Base-by-base conservation (phyloP, 371 early-diverging fungal species). In the Conidiobolus incongruus region DNA sequence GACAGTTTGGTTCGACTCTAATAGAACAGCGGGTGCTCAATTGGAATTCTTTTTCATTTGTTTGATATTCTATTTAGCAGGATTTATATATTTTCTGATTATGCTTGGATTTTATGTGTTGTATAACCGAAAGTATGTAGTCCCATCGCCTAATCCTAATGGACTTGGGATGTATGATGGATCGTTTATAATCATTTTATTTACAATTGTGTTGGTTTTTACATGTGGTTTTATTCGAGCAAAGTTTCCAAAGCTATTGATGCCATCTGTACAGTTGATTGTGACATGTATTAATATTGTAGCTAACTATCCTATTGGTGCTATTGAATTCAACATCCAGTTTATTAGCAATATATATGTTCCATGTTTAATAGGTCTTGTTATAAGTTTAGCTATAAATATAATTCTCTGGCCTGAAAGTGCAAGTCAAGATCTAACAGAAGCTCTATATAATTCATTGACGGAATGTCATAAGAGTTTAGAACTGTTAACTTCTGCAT, bases 321-420 rank as follows among this genome's bases (percentile, higher is more conserved):
- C 23, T 4, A 22, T 12, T 16, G 34, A 31, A 8, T 30, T 33
- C 34, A 30, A 10, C 19, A 19, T 17, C 34, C 7, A 33, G 11
- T 11, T 19, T 12, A 33, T 43, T 17, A n/a, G 43, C 17, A 15
- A 4, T 13, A 30, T 34, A 3, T 17, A 33, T 10, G 32, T 22
- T 12, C 43, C 43, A 17, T n/a, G 20, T 13, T 21, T 43, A 1
- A 13, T 43, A 1, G 43, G 43, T 22, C 22, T 43, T 6, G 30
- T 4, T 16, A 43, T 43, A 10, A 33, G 33, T 21, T 12, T 34
- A 2, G 8, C 33, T 2, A 34, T 43, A 3, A 43, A 43, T 29
- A 6, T 43, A 8, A 23, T 21, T 34, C 22, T 43, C 20, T 43
- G 43, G 43, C 43, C 43, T 21, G 43, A 43, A 2, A 33, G 16